phyloP scores from a whole-genome alignment of 306 rosid genomes.

The Pachyrhizus erosus region DNA sequence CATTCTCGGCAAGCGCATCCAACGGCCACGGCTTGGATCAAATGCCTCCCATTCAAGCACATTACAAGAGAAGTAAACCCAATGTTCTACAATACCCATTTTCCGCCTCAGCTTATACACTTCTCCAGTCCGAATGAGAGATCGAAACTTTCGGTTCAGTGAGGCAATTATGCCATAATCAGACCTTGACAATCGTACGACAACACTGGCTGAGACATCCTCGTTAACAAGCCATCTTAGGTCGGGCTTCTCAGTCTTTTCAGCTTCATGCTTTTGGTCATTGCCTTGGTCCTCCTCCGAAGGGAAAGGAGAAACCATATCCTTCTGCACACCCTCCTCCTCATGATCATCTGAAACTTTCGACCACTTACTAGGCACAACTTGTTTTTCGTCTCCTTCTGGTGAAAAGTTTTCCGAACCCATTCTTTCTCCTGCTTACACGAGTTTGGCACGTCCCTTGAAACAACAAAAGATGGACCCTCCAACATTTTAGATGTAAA shows the following conservation, averaged over 20 bases:
- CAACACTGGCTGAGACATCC: slow-evolving; percentile 64
- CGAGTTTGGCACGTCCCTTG: slow-evolving; percentile 60
- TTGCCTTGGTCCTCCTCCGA: slow-evolving; percentile 40
- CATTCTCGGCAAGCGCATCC: slow-evolving; percentile 74
- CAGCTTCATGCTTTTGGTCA: slow-evolving; percentile 40
- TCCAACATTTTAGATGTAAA: slow-evolving; percentile 57
- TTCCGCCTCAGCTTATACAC: slow-evolving; percentile 59
- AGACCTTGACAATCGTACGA: slow-evolving; percentile 67
- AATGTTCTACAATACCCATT: slow-evolving; percentile 68
- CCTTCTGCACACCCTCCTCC: slow-evolving; percentile 36
- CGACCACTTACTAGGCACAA: slow-evolving; percentile 44
- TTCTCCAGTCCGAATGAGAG: slow-evolving; percentile 64
- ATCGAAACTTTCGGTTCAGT: slow-evolving; percentile 59
- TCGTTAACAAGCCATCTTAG: neutral
- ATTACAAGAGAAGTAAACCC: slow-evolving; percentile 83
- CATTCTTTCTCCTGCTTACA: slow-evolving; percentile 68
- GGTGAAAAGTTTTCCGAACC: slow-evolving; percentile 46
- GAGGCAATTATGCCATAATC: slow-evolving; percentile 69
- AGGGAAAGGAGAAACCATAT: slow-evolving; percentile 27
- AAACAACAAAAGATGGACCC: slow-evolving; percentile 59
- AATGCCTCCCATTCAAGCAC: slow-evolving; percentile 74
- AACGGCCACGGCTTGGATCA: slow-evolving; percentile 60
- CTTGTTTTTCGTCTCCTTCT: slow-evolving; percentile 42
- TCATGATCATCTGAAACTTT: slow-evolving; percentile 42
- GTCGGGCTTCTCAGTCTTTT: slow-evolving; percentile 38